Evolutionary conservation across 2,329 filamentous ascomycete genomes (phyloP), one percentile per base, ranked within the genome.

Genomic region (Diaporthe amygdali): DNA sequence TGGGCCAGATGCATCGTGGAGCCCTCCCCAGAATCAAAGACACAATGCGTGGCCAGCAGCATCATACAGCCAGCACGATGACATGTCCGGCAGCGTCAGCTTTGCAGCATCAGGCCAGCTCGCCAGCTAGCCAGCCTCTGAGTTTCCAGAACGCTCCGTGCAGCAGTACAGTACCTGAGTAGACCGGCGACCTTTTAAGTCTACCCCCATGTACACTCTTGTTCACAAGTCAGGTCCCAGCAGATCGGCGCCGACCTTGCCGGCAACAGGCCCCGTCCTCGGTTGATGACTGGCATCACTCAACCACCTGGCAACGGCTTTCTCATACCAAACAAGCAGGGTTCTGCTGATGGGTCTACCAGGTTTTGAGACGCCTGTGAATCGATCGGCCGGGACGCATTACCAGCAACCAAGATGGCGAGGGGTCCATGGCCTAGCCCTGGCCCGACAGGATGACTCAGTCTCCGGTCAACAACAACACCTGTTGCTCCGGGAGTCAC

Each of bases 151-250:
- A 64, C 27, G 20, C 27, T 46, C 59, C 37, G n/a, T 49, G 59
- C 7, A 64, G 49, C 56, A n/a, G n/a, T n/a, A n/a, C n/a, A n/a
- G n/a, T n/a, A n/a, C n/a, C n/a, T n/a, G n/a, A 63, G 44, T 30
- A 37, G 44, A 64, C 59, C 59, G 44, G 59, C 44, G 41, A 64
- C 59, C 59, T 7, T 64, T 27, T 44, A 44, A 3, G 37, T 14
- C 37, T 39, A 14, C 15, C 15, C 9, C 37, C 27, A 64, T 25
- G 59, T 49, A 49, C 30, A n/a, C n/a, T n/a, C 47, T n/a, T 49
- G 44, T n/a, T 49, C 59, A 64, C 59, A 64, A 64, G 59, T 64
- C 59, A 64, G 44, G 59, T 46, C 59, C 59, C 44, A 49, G 59
- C 41, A 34, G 59, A 64, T 64, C 59, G 41, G 59, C 59, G 41